phyloP scores from a whole-genome alignment of 257 asterid species.

The Jacaranda copaia region DNA sequence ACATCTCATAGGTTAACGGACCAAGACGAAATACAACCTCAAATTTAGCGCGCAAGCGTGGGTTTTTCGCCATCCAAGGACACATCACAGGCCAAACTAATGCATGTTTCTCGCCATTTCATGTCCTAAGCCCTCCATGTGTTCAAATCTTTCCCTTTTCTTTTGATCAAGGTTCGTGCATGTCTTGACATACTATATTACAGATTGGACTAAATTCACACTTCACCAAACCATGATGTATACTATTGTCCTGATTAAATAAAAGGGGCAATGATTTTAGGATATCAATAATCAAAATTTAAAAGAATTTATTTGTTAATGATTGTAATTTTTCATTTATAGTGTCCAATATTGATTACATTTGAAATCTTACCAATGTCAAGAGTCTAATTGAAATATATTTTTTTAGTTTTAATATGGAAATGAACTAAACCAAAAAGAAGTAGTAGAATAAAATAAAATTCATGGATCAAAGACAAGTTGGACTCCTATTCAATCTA shows the following conservation, averaged over 20 bases:
- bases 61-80: background rate
- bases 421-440: too few relatives aligned
- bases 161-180: too few relatives aligned
- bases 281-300: background rate
- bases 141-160: too few relatives aligned
- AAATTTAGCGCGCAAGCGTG: background rate
- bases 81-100: background rate
- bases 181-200: too few relatives aligned
- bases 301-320: background rate
- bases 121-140: too few relatives aligned
- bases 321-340: background rate
- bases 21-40: background rate
- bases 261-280: background rate
- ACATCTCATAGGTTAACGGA: slow-evolving; percentile 1
- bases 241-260: too few relatives aligned
- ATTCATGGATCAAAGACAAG: background rate
- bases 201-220: too few relatives aligned
- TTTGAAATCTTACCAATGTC: background rate
- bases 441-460: too few relatives aligned
- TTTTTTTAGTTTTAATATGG: too few relatives aligned
- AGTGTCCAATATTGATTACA: background rate
- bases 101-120: background rate
- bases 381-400: too few relatives aligned
- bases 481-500: background rate
- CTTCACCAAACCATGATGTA: too few relatives aligned